Conservation (phyloP, 768 basidiomycete genomes). For the Epithele typhae region DNA sequence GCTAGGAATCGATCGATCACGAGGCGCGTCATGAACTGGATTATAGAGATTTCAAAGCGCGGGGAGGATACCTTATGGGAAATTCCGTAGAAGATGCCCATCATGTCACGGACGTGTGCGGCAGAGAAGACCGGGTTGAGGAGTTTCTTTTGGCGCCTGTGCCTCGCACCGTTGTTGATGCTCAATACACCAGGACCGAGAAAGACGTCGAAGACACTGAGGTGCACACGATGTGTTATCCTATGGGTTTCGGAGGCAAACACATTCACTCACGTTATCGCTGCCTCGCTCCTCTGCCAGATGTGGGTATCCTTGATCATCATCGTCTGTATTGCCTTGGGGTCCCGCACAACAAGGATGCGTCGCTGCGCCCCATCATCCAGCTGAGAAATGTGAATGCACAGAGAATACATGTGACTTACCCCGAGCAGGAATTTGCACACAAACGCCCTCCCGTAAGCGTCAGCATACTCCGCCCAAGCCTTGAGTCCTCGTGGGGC, state of each 20-base stretch:
- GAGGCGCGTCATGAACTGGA: no score
- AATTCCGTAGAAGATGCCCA: conserved; percentile 1
- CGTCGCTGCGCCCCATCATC: conserved; percentile 36
- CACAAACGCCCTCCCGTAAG: conserved; percentile 40
- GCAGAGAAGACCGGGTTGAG: conserved; percentile 12
- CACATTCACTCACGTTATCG: conserved; percentile 29
- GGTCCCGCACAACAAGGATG: conserved; percentile 44
- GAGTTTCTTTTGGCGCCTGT: conserved; percentile 4
- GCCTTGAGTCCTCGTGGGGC: not conserved
- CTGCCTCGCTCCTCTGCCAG: conserved; percentile 45
- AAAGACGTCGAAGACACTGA: not conserved
- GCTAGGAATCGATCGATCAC: no score
- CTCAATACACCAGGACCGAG: not conserved
- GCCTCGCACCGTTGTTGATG: not conserved
- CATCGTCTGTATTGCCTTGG: conserved; percentile 42
- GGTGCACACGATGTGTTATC: not conserved
- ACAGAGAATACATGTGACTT: conserved; percentile 5
- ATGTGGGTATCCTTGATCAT: no score
- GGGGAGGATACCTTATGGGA: not conserved
- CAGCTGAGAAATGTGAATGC: not conserved
- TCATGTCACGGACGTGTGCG: conserved; percentile 6
- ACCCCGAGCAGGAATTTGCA: conserved; percentile 45
- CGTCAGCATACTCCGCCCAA: conserved; percentile 4
- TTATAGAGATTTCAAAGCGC: no score
- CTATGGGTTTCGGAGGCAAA: not conserved